A percentile compares a stretch with the other conserved stretches of the same genome.
Evolutionary conservation across 75 land plant species (phyloP).

Genomic region (Pinus albicaulis): DNA sequence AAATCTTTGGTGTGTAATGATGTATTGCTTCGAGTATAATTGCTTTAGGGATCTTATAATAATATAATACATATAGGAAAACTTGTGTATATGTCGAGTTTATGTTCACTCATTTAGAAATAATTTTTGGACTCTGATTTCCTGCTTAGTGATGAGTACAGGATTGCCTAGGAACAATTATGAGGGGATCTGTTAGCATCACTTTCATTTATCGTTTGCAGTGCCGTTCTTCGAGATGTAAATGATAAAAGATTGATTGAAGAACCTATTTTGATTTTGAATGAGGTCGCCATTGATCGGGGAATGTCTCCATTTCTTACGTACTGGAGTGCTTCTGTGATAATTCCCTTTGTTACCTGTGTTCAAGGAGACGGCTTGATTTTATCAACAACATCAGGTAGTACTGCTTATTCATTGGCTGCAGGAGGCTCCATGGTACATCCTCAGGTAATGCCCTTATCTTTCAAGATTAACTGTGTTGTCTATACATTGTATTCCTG

Average conservation of each 20-base stretch:
- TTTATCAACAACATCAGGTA: constrained; percentile 96
- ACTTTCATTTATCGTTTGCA: constrained; percentile 85
- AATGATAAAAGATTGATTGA: constrained; percentile 47
- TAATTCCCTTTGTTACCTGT: constrained; percentile 73
- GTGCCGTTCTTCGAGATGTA: constrained; percentile 68
- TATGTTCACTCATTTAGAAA: background rate
- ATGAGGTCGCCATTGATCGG: constrained; percentile 95
- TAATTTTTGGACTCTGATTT: background rate
- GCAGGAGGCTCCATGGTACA: constrained; percentile 99
- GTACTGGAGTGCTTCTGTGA: constrained; percentile 90
- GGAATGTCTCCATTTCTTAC: constrained; percentile 92
- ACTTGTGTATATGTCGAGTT: background rate
- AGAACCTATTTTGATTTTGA: constrained; percentile 79
- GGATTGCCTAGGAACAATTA: constrained; percentile 61
- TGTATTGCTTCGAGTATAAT: background rate
- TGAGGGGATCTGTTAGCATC: constrained; percentile 82
- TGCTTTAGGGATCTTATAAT: background rate
- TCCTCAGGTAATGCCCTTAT: constrained; percentile 73
- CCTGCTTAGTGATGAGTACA: constrained; percentile 75
- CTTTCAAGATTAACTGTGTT: background rate
- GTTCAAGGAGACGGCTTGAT: constrained; percentile 98
- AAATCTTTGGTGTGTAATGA: background rate
- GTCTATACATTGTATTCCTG: no score
- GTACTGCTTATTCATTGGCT: constrained; percentile 98
- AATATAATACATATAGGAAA: background rate